Base-by-base conservation (phyloP, 2,329 filamentous ascomycete genomes). In the Bipolaris bicolor region DNA sequence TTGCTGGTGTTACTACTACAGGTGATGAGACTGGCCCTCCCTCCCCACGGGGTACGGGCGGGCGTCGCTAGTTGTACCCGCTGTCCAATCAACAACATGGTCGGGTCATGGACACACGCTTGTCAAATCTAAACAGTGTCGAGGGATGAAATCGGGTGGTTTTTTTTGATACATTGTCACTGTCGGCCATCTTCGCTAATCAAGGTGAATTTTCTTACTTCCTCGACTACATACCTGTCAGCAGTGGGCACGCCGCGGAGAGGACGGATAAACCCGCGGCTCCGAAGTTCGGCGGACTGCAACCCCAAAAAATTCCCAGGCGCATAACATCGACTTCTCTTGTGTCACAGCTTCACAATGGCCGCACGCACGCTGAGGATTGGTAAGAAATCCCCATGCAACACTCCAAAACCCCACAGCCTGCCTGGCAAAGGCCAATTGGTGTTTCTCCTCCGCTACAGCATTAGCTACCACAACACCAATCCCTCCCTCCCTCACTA, bases 351-450 rank as follows among this genome's bases (percentile, higher is more conserved):
- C 57, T 52, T 44, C 58, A 65, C 49, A 58, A 72, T 72, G 70
- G 70, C 70, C 48, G 68, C 68, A 55, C 70, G 70, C 53, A 72
- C 70, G 15, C 60, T 72, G 33, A 66, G 70, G 62, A 72, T 72
- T 60, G 69, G 69, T 70, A 63, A 18, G 41, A 29, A 31, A 6
- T 1, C 2, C 10, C 41, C 4, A 11, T 16, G 7, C 11, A 13
- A 16, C 1, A n/a, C 5, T 13, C 7, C 5, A 5, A 13, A 31
- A 2, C n/a, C 6, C 9, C 7, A 7, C 9, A 15, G 26, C 7
- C 34, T 3, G 22, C 1, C 10, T 45, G n/a, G 10, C 2, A 16
- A 18, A n/a, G n/a, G 7, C 15, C 40, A 58, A 59, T 61, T 61
- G 43, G n/a, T 41, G 31, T 22, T 10, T 22, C 20, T 37, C 2